Evolutionary conservation across 2,329 filamentous ascomycete genomes (phyloP).

Genomic region (Cladosporium cucumerinum): DNA sequence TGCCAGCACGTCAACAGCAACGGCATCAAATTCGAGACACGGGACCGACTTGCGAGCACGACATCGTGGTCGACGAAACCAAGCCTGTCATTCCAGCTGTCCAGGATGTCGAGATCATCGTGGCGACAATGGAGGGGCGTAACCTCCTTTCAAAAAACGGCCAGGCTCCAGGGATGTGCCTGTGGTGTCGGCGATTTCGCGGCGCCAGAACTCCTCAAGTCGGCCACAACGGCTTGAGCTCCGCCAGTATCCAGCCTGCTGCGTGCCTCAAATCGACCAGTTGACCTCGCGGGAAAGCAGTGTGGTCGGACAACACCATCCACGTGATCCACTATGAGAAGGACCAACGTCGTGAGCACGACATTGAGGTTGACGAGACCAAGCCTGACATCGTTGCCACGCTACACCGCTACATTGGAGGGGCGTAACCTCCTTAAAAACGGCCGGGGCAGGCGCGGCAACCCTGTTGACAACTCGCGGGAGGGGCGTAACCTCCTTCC

Average conservation of each 20-base stretch:
- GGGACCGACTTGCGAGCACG: slow-evolving; percentile 40
- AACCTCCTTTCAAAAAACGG: not conserved
- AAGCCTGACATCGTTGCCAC: slow-evolving; percentile 27
- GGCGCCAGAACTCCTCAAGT: not conserved
- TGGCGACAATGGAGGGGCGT: not conserved
- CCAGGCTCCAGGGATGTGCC: not conserved
- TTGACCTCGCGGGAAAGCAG: not conserved
- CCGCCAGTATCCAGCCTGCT: not conserved
- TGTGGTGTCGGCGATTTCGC: not conserved
- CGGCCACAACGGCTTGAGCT: not conserved
- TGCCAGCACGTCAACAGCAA: slow-evolving; percentile 39
- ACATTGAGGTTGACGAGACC: slow-evolving; percentile 26
- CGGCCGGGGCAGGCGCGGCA: not conserved
- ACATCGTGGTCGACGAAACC: slow-evolving; percentile 48
- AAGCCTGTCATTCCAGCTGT: slow-evolving; percentile 36
- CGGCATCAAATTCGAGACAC: not conserved
- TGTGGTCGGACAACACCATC: slow-evolving; percentile 18
- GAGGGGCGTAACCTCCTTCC: not conserved
- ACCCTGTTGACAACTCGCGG: no score
- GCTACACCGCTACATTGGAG: not conserved
- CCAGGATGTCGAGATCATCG: slow-evolving; percentile 30
- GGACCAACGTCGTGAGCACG: slow-evolving; percentile 32
- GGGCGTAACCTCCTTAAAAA: not conserved
- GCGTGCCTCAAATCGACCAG: not conserved
- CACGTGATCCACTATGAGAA: slow-evolving; percentile 32